Conservation (phyloP, 495 filamentous ascomycete genomes). For the Lepraria neglecta region DNA sequence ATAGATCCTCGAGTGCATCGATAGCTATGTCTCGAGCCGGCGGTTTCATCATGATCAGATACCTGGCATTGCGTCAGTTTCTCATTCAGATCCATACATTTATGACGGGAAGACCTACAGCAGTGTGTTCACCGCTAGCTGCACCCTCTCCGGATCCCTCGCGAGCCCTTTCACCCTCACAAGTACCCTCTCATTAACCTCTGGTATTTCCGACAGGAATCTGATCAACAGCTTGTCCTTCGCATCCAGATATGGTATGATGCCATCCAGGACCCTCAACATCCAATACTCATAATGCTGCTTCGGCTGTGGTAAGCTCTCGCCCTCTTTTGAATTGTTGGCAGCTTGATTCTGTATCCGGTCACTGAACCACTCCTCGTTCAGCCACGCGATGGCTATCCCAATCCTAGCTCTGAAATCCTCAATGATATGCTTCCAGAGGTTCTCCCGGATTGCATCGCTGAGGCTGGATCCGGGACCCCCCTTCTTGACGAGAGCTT, state of each 20-base stretch:
- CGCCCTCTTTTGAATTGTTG: conserved; percentile 35
- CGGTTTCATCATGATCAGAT: conserved; percentile 78
- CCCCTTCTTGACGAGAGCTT: conserved; percentile 22
- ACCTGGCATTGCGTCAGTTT: conserved; percentile 47
- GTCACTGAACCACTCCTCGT: conserved; percentile 98
- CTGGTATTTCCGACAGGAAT: conserved; percentile 87
- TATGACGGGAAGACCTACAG: conserved; percentile 41
- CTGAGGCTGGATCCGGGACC: conserved; percentile 41
- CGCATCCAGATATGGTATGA: conserved; percentile 76
- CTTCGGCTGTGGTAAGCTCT: conserved; percentile 31
- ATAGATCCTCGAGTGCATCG: conserved; percentile 78
- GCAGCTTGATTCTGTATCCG: conserved; percentile 49
- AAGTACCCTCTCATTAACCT: conserved; percentile 62
- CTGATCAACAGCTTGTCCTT: conserved; percentile 83
- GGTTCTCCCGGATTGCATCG: conserved; percentile 65
- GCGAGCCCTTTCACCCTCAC: conserved; percentile 73
- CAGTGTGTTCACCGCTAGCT: conserved; percentile 54
- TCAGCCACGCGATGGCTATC: conserved; percentile 82
- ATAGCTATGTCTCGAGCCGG: conserved; percentile 75
- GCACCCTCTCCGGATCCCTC: conserved; percentile 75
- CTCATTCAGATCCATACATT: conserved; percentile 24
- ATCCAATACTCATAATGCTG: conserved; percentile 76
- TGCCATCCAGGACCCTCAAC: conserved; percentile 73
- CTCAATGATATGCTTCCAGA: conserved; percentile 78
- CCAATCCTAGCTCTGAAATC: conserved; percentile 87